These are phyloP conservation scores for Gigaspora rosea DNA, from an alignment of 192 early-diverging fungal species.

Conservation along the genomic window DNA sequence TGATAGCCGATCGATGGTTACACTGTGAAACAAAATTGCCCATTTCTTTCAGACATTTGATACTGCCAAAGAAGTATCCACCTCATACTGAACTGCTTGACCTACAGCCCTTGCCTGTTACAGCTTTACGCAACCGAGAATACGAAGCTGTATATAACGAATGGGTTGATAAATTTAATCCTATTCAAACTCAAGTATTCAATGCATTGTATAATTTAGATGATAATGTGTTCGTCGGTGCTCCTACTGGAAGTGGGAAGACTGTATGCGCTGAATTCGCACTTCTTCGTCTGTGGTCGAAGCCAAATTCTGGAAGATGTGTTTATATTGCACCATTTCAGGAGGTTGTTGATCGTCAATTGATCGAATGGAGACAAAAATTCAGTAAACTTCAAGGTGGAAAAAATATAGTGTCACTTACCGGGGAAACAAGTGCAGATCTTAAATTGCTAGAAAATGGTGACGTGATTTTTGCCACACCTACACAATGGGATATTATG, in stretches of 20 bases:
- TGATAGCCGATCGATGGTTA: constrained; percentile 96
- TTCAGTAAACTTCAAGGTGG: constrained; percentile 83
- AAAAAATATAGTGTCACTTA: constrained; percentile 84
- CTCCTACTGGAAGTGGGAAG: constrained; percentile 93
- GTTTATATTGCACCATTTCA: constrained; percentile 93
- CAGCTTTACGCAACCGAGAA: constrained; percentile 74
- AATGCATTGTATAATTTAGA: constrained; percentile 86
- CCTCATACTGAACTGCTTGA: constrained; percentile 96
- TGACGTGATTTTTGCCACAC: constrained; percentile 91
- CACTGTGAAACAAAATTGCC: constrained; percentile 88
- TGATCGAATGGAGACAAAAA: constrained; percentile 79
- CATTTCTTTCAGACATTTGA: constrained; percentile 91
- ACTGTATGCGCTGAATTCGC: constrained; percentile 96
- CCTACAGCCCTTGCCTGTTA: constrained; percentile 83
- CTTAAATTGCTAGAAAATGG: constrained; percentile 86
- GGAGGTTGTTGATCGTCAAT: constrained; percentile 75
- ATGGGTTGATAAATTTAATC: constrained; percentile 77
- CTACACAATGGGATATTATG: constrained; percentile 91
- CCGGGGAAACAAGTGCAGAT: constrained; percentile 89
- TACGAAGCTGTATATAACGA: constrained; percentile 70
- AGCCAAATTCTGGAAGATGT: constrained; percentile 61
- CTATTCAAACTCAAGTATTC: constrained; percentile 96
- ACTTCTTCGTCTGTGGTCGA: constrained; percentile 82
- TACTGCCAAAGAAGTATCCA: constrained; percentile 88
- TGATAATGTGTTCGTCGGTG: constrained; percentile 90